Evolutionary conservation across 2,329 filamentous ascomycete species (phyloP), one percentile per base, ranked within the genome.

Genomic region (Cadophora luteo-olivacea): DNA sequence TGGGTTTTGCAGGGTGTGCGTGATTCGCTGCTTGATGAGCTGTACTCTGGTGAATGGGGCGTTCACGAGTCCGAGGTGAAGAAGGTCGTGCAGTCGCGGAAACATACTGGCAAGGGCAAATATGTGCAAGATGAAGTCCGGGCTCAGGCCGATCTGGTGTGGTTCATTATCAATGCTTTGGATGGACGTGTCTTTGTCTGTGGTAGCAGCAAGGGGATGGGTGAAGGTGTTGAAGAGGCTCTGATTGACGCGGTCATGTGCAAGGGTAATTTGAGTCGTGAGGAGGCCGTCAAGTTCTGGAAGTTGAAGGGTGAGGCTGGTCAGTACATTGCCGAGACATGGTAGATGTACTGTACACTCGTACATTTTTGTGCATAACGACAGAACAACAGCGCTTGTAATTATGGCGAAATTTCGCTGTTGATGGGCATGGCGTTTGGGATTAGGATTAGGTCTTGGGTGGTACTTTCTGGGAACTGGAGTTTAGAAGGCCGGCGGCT

Each of bases 61-160:
- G 93, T 96, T 1, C 92, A 97, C 76, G 95, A 97, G 78, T 89
- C 92, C 64, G 90, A 94, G 78, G 91, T 94, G 62, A 94, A 94
- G 82, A 91, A 89, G 52, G 92, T 96, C 0, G 91, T 94, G 12
- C 88, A 96, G 80, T 92, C 87, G 74, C 89, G 89, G 64, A 86
- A 85, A 61, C 92, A 92, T 57, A 69, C 65, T 12, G 75, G 73
- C 9, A 70, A 94, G 74, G 92, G 93, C 71, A 91, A 91, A 72
- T 99, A 99, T 77, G 96, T 99, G 1, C 96, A 99, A 78, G 96
- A 99, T 76, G 96, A 98, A 80, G 95, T 99, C 9, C 85, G 88
- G 12, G 86, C 92, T 72, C 96, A 98, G 79, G 93, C 94, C 1
- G 96, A 98, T 77, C 86, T 98, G n/a, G 95, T 98, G 19, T 99